Conservation (phyloP, 768 basidiomycete species). For the Tremella fuciformis region DNA sequence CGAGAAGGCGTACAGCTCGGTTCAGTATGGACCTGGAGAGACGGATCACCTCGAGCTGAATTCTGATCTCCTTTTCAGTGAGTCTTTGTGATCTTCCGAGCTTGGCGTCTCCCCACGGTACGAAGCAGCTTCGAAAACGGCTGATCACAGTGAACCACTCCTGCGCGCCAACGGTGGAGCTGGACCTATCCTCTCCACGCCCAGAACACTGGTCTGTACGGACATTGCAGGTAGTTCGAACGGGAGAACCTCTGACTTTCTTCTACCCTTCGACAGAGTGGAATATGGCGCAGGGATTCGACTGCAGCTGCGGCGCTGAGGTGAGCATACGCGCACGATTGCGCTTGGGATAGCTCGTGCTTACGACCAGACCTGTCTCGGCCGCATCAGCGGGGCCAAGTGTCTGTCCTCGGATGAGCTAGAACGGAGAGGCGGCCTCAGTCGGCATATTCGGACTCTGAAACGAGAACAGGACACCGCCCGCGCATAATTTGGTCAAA, state of each 20-base stretch:
- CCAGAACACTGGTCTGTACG: slow-evolving; percentile 58
- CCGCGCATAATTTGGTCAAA: no score
- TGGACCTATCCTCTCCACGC: slow-evolving; percentile 58
- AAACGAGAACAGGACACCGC: slow-evolving; percentile 32
- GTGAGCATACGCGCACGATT: slow-evolving; percentile 42
- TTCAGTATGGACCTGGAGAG: slow-evolving; percentile 58
- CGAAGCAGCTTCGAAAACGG: neutral
- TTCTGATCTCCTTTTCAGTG: slow-evolving; percentile 63
- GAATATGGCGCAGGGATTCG: slow-evolving; percentile 66
- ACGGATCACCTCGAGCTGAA: slow-evolving; percentile 61
- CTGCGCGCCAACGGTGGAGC: slow-evolving; percentile 62
- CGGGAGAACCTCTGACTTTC: slow-evolving; percentile 57
- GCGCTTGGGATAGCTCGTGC: neutral
- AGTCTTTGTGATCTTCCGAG: slow-evolving; percentile 28
- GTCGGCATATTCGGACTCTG: slow-evolving; percentile 54
- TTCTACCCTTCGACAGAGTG: slow-evolving; percentile 70
- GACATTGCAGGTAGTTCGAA: slow-evolving; percentile 53
- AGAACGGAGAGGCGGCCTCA: slow-evolving; percentile 53
- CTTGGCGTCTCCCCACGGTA: neutral
- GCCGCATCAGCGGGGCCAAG: slow-evolving; percentile 57
- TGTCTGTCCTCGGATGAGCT: slow-evolving; percentile 54
- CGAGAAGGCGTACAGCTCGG: slow-evolving; percentile 58
- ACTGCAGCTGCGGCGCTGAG: slow-evolving; percentile 57
- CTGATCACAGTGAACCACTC: slow-evolving; percentile 59
- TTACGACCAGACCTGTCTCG: slow-evolving; percentile 56